Base-by-base conservation (phyloP, 2,329 filamentous ascomycete species). In the Clarireedia hainanense region DNA sequence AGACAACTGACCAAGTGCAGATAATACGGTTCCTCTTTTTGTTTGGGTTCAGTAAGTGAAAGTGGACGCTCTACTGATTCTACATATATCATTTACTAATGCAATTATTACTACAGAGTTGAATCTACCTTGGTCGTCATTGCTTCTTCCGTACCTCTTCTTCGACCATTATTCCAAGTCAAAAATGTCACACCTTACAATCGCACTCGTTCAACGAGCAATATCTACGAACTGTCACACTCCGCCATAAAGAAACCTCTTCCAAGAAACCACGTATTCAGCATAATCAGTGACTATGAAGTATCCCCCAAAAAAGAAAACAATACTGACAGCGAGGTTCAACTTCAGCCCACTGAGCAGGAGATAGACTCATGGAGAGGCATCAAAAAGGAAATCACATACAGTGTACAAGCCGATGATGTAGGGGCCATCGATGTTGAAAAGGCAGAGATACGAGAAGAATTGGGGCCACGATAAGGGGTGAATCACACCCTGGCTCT, bases 91-190 rank as follows among this genome's bases (percentile, higher is more conserved):
- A 17, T 26, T 42, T 45, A 50, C 55, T 59, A 30, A 58, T 23
- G n/a, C 6, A 34, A 34, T 14, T 23, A 14, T 34, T 40, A 42
- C 20, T 27, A 4, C 23, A 61, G 58, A 39, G 55, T 60, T 39
- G 60, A 62, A 58, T 45, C 46, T 9, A 58, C 47, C 20, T 52
- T 62, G 30, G 58, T 62, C n/a, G 51, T 47, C 3, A 60, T 59
- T 52, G 60, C 58, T 7, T 56, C 57, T n/a, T 62, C 60, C 5
- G 50, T 61, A 5, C 60, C 60, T 12, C 57, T 62, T 15, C 49
- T 62, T 24, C 58, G 57, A 1, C 60, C 58, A 4, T 52, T 62
- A 23, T 59, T 61, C 46, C 49, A 48, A 2, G n/a, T 36, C 17
- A 48, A 27, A 39, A 26, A 43, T 5, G 15, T 24, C 3, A 17